These are phyloP conservation scores for Pseudozyma sp. DNA, from an alignment of 1,284 basidiomycete genomes.

Conservation along the genomic window DNA sequence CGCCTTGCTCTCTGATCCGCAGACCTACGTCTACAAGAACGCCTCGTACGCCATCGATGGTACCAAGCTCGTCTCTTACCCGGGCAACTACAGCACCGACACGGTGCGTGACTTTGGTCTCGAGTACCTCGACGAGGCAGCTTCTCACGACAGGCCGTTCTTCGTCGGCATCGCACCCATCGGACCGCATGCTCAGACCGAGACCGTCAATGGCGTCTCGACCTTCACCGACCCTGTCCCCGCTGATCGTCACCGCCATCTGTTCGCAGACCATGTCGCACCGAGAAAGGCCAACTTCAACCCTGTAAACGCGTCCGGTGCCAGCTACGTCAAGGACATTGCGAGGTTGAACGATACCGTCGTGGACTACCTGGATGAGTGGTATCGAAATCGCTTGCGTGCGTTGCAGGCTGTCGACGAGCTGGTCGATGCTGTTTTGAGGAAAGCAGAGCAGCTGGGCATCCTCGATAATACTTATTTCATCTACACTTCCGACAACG, in stretches of 20 bases:
- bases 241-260: slow-evolving; percentile 1
- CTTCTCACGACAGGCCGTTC: slow-evolving; percentile 1
- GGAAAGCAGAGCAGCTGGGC: slow-evolving; percentile 14
- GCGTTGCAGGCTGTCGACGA: slow-evolving; percentile 15
- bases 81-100: slow-evolving; percentile 12
- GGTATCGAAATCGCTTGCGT: slow-evolving; percentile 8
- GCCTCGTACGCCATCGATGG: slow-evolving; percentile 7
- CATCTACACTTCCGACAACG: slow-evolving; percentile 12
- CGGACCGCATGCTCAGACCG: slow-evolving; percentile 7
- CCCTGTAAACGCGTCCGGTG: not conserved
- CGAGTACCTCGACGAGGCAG: slow-evolving; percentile 8
- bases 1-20: slow-evolving; percentile 8
- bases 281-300: slow-evolving; percentile 10
- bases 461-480: slow-evolving; percentile 10
- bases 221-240: slow-evolving; percentile 9
- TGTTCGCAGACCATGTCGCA: not conserved
- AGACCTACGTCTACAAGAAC: slow-evolving; percentile 16
- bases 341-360: slow-evolving; percentile 3
- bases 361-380: slow-evolving; percentile 14
- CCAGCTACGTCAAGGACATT: slow-evolving; percentile 4
- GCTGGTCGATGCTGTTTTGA: slow-evolving; percentile 10
- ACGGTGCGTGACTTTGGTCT: slow-evolving; percentile 9
- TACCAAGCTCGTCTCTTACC: not conserved
- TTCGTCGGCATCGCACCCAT: slow-evolving; percentile 17
- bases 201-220: not conserved